Evolutionary conservation across 768 basidiomycete species (phyloP), one percentile per base, ranked within the genome.

Genomic region (Boletus rufocinnamomeus): DNA sequence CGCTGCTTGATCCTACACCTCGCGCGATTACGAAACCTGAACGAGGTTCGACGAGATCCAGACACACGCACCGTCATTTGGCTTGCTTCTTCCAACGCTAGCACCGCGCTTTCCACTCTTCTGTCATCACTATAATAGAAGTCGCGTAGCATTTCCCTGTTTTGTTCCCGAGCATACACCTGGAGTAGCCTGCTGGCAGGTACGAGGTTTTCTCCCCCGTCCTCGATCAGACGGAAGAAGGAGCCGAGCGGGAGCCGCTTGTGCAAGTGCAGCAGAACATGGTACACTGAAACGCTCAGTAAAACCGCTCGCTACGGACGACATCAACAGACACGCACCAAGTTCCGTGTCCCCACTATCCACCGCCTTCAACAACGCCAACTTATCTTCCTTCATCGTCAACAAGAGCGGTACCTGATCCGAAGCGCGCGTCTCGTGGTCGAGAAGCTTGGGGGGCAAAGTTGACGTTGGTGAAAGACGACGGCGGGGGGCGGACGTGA

Each of bases 61-160:
- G 9, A 23, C n/a, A 43, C 16, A 60, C 80, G 61, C 63, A 93
- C 95, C 65, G 74, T 72, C 72, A 88, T 86, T 23, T 75, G 75
- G 3, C 80, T 77, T 8, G 93, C 89, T 72, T 98, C 97, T 45
- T 92, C 91, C 23, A 99, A 74, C 38, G 85, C 89, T 4, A 98
- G 75, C n/a, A 89, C 82, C 0, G 95, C 97, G 72, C 89, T 96
- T 70, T 98, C 97, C 16, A 93, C 88, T 47, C 95, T 82, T 54
- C 97, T 80, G 74, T 98, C 97, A 66, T 99, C 97, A 37, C 96
- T 96, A 68, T 96, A 99, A 73, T 95, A 98, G 74, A 95, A 98
- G 70, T 99, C 95, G 17, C 94, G 81, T 8, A 98, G 77, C 85
- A 98, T 89, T 62, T 93, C 92, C 51, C 90, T 80, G 69, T 96